A percentile compares a stretch with the other conserved stretches of the same genome.
These are phyloP conservation scores for Colletotrichum endophyticum DNA, from an alignment of 2,329 filamentous ascomycete genomes.

Conservation along the genomic window DNA sequence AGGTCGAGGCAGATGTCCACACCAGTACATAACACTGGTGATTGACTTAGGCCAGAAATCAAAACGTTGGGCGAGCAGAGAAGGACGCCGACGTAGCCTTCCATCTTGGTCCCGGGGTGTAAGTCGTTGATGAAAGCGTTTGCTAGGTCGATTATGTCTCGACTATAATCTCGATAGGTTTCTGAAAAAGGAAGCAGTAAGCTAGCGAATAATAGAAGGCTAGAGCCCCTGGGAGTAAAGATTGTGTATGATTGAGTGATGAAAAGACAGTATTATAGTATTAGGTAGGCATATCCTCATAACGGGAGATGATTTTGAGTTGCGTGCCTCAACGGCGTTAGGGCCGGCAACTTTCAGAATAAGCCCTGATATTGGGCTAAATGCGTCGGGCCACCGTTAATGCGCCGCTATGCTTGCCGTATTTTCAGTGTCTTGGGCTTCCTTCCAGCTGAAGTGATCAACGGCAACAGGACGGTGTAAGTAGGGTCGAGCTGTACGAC, in stretches of 20 bases:
- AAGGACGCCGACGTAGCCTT: background rate
- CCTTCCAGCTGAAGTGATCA: background rate
- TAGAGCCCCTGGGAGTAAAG: background rate
- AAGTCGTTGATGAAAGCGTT: background rate
- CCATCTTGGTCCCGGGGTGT: background rate
- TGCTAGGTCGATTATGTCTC: background rate
- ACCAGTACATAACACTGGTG: background rate
- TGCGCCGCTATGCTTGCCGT: no score
- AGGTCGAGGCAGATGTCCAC: background rate
- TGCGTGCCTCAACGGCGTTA: background rate
- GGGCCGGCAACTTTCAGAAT: background rate
- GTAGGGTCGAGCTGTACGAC: background rate
- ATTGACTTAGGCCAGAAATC: fast-evolving
- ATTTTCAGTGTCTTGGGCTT: no score
- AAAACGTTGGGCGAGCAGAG: background rate
- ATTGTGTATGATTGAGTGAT: background rate
- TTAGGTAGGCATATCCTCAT: background rate
- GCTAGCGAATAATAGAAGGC: background rate
- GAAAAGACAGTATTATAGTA: background rate
- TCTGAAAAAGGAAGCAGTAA: background rate
- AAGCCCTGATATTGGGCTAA: background rate
- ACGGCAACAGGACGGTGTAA: background rate
- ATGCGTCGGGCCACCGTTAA: background rate
- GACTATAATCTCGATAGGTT: background rate
- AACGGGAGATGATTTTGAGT: background rate